These are phyloP conservation scores for Nemania sp. DNA, from an alignment of 2,329 filamentous ascomycete species.

Conservation along the genomic window DNA sequence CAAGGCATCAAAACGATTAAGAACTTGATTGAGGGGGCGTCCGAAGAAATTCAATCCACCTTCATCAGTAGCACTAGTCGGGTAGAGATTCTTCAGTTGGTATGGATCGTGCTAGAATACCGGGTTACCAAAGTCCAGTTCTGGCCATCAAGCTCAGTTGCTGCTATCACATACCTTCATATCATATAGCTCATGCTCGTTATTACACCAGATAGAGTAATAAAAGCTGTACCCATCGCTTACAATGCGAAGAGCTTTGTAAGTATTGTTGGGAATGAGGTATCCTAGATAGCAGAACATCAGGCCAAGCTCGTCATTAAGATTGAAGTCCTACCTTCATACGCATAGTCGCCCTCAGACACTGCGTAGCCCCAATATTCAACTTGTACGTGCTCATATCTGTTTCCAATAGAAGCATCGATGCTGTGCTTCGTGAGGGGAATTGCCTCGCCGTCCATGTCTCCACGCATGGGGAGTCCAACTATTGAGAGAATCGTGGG, in stretches of 20 bases:
- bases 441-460: conserved; percentile 58
- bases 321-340: conserved; percentile 6
- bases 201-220: conserved; percentile 55
- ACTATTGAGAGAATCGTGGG: conserved; percentile 59
- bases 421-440: conserved; percentile 21
- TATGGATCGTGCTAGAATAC: conserved; percentile 14
- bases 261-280: conserved; percentile 46
- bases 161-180: conserved; percentile 35
- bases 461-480: conserved; percentile 39
- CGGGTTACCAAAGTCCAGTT: not conserved
- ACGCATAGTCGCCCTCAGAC: conserved; percentile 35
- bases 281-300: conserved; percentile 27
- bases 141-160: not conserved
- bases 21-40: conserved; percentile 8
- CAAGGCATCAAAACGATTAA: conserved; percentile 48
- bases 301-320: not conserved
- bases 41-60: not conserved
- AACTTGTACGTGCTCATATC: conserved; percentile 52
- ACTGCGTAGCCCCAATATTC: conserved; percentile 49
- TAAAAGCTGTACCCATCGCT: conserved; percentile 53
- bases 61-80: not conserved
- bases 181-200: conserved; percentile 60
- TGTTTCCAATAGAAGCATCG: conserved; percentile 25
- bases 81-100: conserved; percentile 11
- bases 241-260: conserved; percentile 56